phyloP scores from a whole-genome alignment of 768 basidiomycete genomes.

The Lyophyllum decastes region DNA sequence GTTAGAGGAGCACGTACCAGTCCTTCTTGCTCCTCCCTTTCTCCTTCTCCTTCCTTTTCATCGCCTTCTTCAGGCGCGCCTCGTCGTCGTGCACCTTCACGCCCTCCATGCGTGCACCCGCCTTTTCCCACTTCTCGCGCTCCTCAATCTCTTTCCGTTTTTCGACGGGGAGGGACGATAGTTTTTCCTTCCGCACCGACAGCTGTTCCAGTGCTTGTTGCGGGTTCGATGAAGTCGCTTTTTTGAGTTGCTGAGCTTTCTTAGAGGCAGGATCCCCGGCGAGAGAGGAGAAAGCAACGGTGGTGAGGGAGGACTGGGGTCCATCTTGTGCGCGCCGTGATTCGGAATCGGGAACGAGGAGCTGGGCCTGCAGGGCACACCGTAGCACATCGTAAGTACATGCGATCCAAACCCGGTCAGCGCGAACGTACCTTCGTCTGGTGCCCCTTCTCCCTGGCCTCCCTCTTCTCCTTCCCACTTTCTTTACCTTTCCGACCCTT shows the following conservation, averaged over 20 bases:
- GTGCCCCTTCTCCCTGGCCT: conserved; percentile 38
- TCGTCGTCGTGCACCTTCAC: conserved; percentile 92
- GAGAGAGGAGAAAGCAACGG: conserved; percentile 68
- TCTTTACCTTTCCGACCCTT: conserved; percentile 49
- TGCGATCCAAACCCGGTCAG: too few relatives aligned
- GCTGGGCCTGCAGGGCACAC: conserved; percentile 63
- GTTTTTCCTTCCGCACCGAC: conserved; percentile 71
- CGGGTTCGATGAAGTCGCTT: conserved; percentile 65
- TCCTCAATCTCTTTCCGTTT: conserved; percentile 82
- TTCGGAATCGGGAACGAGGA: conserved; percentile 65
- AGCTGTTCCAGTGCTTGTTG: conserved; percentile 85
- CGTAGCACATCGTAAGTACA: background rate
- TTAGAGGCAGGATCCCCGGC: conserved; percentile 52
- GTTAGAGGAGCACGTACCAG: conserved; percentile 54
- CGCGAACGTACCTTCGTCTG: conserved; percentile 62
- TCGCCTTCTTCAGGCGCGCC: conserved; percentile 83
- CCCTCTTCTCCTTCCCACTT: conserved; percentile 23
- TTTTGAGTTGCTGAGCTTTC: conserved; percentile 58
- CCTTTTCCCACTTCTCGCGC: conserved; percentile 87
- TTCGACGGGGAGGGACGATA: conserved; percentile 78
- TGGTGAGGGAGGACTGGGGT: conserved; percentile 48
- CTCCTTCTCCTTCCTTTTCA: conserved; percentile 89
- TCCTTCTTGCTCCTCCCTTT: conserved; percentile 82
- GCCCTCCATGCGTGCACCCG: conserved; percentile 84
- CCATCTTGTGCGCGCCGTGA: conserved; percentile 28